Evolutionary conservation across 2,329 filamentous ascomycete genomes (phyloP), one percentile per base, ranked within the genome.

Genomic region (Aspergillus spinulosporus): DNA sequence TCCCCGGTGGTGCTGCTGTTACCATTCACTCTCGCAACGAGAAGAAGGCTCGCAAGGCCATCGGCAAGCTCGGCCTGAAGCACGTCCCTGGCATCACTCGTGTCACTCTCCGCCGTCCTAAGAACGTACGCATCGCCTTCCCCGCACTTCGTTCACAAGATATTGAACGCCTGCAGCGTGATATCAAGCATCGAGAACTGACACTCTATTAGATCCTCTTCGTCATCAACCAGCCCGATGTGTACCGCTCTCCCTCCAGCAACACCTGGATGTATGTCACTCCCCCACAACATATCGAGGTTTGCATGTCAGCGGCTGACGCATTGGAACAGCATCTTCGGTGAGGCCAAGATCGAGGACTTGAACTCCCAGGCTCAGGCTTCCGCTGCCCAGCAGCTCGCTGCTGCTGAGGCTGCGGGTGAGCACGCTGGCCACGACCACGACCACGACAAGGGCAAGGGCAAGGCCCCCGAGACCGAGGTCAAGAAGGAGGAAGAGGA

Each of bases 331-430:
- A 97, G 93, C 81, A 95, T 97, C 79, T 99, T 99, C 76, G 94
- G 94, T 78, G 95, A 99, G 85, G 94, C 95, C 75, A 99, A 99
- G 90, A 97, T 99, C 66, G 94, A 99, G 86, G 95, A 99, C 80
- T 85, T 97, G 73, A 99, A 97, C 88, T 95, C 94, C 71, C 90
- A 93, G 76, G 93, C 93, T 72, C 94, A 97, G 83, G 90, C 93
- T 71, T 91, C 90, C 68, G 94, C 94, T 70, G 93, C 93, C 69
- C 90, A 95, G 81, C 92, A 97, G 82, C 90, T 99, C 69, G 92
- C 92, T 70, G 87, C 87, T 64, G 84, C 84, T 71, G 88, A 91
- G 75, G 77, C 77, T 62, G 74, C 80, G 66, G 83, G 82, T 58
- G 83, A 84, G 69, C 78, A 82, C 65, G 80, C 79, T 47, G 87